Base-by-base conservation (phyloP, 1,284 basidiomycete species). In the Trametes sp. region DNA sequence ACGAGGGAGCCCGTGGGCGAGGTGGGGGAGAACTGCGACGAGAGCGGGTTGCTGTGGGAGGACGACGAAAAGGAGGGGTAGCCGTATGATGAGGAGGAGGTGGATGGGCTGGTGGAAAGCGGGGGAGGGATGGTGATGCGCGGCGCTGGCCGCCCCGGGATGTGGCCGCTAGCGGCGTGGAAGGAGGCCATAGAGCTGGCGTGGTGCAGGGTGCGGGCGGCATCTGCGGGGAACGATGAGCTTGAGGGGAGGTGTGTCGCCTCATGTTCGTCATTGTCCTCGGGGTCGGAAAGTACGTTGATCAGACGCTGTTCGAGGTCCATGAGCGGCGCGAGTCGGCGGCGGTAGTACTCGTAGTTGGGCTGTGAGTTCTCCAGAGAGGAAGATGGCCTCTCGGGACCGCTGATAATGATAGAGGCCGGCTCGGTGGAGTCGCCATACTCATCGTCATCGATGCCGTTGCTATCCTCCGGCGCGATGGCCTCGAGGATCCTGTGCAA, bases 231-330 rank as follows among this genome's bases (percentile, higher is more conserved):
- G 14, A 33, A 19, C 1, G 36, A 24, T 23, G 53, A 42, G 49
- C 45, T 51, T 41, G 42, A 46, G n/a, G 72, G 73, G 14, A 80
- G 72, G 58, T 71, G 77, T 4, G 76, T 79, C 9, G 80, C 73
- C 70, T 92, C 89, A 41, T 85, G 83, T 59, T 88, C 86, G 11
- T 80, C 81, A 45, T 80, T 81, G 64, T 88, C 86, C 31, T 77
- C 63, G 55, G 68, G 14, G 83, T 83, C 48, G 81, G 89, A 87
- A 28, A 93, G 84, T 66, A 87, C 79, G 53, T 77, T 81, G 62
- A 84, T 89, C 58, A 93, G 80, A 45, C 82, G 82, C 59, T 87
- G 86, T 74, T 93, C 92, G 19, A 93, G 81, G 24, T 84, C 82
- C 51, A 81, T 72, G 49, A 93, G 81, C 58, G 92, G 89, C 26